Evolutionary conservation across 2,329 filamentous ascomycete genomes (phyloP), one percentile per base, ranked within the genome.

Genomic region (Blastomyces parvus): DNA sequence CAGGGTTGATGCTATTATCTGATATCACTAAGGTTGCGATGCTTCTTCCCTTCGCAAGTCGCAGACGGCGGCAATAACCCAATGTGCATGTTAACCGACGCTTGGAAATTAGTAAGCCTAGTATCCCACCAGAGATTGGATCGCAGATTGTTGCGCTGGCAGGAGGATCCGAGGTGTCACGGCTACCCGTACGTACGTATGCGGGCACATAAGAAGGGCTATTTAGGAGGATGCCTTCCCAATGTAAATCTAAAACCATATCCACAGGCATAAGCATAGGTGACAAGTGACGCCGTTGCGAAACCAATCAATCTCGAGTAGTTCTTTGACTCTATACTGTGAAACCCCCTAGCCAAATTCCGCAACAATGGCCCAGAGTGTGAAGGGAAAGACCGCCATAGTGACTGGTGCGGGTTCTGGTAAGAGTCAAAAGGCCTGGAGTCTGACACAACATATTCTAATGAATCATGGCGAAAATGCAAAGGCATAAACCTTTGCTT

Each of bases 321-420:
- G 19, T 22, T 46, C 9, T 46, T 46, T 46, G 44, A 46, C 19
- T 1, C 9, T 19, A 46, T 9, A 33, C 30, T 56, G 17, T 33
- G 27, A 8, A 8, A 19, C 38, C 52, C 17, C 17, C 8, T 4
- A 22, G 3, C 17, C 36, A 55, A 6, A 36, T 11, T 36, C 22
- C 19, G n/a, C n/a, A 22, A 59, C 9, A 44, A 78, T 79, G 76
- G 72, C 75, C 33, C 66, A 73, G 62, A 74, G 74, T 17, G 76
- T 82, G 25, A 68, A 75, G 60, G 78, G 76, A 60, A 80, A 78
- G 68, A 78, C 80, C 14, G 82, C 82, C 14, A 81, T 84, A 57
- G 73, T 84, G 38, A 84, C 82, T 13, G 82, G 82, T 40, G 82
- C 80, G 48, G 82, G 82, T 33, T 83, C 81, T 57, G 82, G 81